Evolutionary conservation across 2,329 filamentous ascomycete genomes (phyloP), one percentile per base, ranked within the genome.

Genomic region (Pseudocercospora pini-densiflorae): DNA sequence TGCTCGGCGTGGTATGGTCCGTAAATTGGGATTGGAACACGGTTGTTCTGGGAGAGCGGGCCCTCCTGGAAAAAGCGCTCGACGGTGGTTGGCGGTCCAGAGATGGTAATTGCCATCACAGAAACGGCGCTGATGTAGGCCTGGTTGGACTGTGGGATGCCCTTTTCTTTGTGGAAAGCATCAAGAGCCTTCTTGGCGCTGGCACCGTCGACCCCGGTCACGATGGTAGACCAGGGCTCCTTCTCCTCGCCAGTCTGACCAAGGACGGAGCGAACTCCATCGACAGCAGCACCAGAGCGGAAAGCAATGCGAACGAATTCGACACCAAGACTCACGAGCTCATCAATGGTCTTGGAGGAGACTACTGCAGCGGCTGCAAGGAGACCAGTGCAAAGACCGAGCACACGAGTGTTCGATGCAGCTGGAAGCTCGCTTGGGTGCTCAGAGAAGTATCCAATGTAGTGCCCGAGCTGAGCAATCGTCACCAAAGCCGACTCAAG

Each of bases 311-410:
- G 82, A 24, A 90, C 87, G 27, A 87, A 83, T 75, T 90, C 86
- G 16, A 89, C 84, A 60, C 85, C 89, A 59, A 91, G 81, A 6
- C 85, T 85, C 23, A 91, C 81, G 40, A 92, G 80, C 55, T 87
- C 83, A 19, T 86, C 86, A 57, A 90, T 80, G 5, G 87, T 89
- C 66, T 85, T 85, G 33, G 89, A 85, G 23, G 86, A 88, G 12
- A 89, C 86, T 64, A 91, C 86, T 16, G 88, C 89, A 12, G 86
- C 82, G n/a, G 88, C 89, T n/a, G 89, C 89, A 72, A 92, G 86
- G 23, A 90, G 82, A 60, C 90, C 90, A 47, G 88, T 90, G 81
- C 89, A 91, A 51, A 92, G 84, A 65, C 89, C 89, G 29, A 90
- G 83, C 24, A 89, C 81, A 73, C 85, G 77, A 19, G 80, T 82